phyloP scores from a whole-genome alignment of 1,284 basidiomycete species.

The Puccinia horiana region DNA sequence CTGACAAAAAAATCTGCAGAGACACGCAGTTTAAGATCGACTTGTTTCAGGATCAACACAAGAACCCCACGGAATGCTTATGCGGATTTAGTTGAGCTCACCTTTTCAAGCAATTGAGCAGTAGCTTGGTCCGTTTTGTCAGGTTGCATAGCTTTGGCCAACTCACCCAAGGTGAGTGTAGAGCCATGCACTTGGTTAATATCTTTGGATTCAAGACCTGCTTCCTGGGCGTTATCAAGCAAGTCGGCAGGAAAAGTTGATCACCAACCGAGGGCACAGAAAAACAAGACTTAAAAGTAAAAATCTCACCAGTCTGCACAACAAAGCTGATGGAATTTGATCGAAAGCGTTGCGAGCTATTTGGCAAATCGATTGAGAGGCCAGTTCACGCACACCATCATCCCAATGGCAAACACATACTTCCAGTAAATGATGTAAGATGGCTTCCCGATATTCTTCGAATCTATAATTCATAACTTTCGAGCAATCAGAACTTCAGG shows the following conservation, averaged over 20 bases:
- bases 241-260: background rate
- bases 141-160: conserved; percentile 62
- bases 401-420: conserved; percentile 90
- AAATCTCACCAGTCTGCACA: conserved; percentile 65
- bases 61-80: conserved; percentile 8
- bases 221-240: conserved; percentile 61
- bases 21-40: background rate
- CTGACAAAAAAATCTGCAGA: conserved; percentile 24
- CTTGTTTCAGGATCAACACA: background rate
- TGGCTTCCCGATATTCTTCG: conserved; percentile 68
- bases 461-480: conserved; percentile 57
- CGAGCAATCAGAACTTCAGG: conserved; percentile 1
- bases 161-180: conserved; percentile 72
- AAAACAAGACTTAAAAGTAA: background rate
- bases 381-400: conserved; percentile 72
- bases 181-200: conserved; percentile 75
- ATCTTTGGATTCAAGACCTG: conserved; percentile 69
- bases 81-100: background rate
- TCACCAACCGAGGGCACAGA: background rate
- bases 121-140: background rate
- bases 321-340: conserved; percentile 63
- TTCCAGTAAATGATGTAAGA: conserved; percentile 74
- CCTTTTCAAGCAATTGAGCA: conserved; percentile 15
- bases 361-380: conserved; percentile 72
- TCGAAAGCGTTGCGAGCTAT: conserved; percentile 69